These are phyloP conservation scores for Rehmannia glutinosa DNA, from an alignment of 257 asterid species.

Conservation along the genomic window DNA sequence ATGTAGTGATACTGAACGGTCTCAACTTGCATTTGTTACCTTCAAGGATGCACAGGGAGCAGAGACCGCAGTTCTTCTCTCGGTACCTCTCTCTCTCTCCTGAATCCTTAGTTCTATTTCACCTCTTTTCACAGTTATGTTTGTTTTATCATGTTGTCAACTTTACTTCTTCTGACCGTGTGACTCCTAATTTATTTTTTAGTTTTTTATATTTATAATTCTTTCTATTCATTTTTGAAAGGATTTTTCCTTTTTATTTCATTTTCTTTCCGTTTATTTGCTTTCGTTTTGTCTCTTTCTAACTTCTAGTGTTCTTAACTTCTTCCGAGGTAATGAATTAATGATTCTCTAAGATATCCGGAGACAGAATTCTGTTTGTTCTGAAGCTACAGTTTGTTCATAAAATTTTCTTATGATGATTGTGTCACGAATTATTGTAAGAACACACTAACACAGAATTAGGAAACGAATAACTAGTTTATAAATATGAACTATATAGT, in stretches of 20 bases:
- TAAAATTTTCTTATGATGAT: background rate
- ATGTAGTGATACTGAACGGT: slow-evolving; percentile 78
- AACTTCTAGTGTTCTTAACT: slow-evolving; percentile 4
- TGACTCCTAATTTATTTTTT: background rate
- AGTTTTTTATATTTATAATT: no score
- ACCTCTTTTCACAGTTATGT: background rate
- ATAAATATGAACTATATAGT: background rate
- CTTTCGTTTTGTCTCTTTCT: background rate
- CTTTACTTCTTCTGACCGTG: background rate
- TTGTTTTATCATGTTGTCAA: background rate
- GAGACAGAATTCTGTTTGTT: background rate
- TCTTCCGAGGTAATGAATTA: background rate
- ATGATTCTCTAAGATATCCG: background rate
- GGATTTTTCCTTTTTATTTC: no score
- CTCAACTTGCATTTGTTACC: slow-evolving; percentile 87
- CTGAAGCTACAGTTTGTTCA: background rate
- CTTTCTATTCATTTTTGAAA: no score
- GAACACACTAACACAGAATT: background rate
- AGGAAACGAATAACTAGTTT: background rate
- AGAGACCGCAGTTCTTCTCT: slow-evolving; percentile 95
- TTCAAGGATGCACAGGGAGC: slow-evolving; percentile 96
- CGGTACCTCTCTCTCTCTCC: slow-evolving; percentile 45
- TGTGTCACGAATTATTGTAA: background rate
- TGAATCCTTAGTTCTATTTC: background rate
- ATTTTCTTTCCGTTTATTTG: background rate